These are phyloP conservation scores for Fusarium brachygibbosum DNA, from an alignment of 2,329 filamentous ascomycete species.

Conservation along the genomic window DNA sequence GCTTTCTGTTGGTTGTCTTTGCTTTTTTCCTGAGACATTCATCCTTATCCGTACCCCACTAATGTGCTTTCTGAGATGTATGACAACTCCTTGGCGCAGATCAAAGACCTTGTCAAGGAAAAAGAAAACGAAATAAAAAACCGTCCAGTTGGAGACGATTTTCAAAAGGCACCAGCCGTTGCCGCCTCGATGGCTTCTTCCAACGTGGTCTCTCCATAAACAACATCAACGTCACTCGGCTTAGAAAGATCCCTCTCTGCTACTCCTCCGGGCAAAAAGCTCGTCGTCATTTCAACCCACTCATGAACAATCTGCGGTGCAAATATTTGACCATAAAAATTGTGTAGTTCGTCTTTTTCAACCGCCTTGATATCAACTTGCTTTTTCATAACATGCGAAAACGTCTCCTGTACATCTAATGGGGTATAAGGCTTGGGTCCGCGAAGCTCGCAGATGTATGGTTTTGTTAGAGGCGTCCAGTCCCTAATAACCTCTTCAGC, in stretches of 20 bases:
- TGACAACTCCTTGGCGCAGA: neutral
- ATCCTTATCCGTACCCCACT: neutral
- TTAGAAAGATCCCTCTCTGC: too few species aligned
- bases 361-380: too few species aligned
- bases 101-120: neutral
- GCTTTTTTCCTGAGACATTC: neutral
- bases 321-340: constrained; percentile 34
- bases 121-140: too few species aligned
- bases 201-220: constrained; percentile 43
- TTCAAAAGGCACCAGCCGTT: neutral
- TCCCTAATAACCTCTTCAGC: too few species aligned
- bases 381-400: too few species aligned
- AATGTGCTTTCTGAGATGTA: neutral
- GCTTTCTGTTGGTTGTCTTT: neutral
- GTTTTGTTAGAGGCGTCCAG: too few species aligned
- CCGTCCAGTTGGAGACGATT: too few species aligned
- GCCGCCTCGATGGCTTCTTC: constrained; percentile 31
- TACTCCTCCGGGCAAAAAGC: constrained; percentile 49
- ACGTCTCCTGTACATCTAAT: too few species aligned
- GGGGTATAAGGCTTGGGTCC: too few species aligned
- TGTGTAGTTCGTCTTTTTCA: too few species aligned
- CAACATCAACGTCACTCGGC: constrained; percentile 30
- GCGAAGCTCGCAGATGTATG: too few species aligned
- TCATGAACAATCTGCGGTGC: constrained; percentile 42
- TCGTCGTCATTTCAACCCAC: constrained; percentile 52